Conservation (phyloP, 176 grass and related monocot genomes). For the Leersia perrieri region DNA sequence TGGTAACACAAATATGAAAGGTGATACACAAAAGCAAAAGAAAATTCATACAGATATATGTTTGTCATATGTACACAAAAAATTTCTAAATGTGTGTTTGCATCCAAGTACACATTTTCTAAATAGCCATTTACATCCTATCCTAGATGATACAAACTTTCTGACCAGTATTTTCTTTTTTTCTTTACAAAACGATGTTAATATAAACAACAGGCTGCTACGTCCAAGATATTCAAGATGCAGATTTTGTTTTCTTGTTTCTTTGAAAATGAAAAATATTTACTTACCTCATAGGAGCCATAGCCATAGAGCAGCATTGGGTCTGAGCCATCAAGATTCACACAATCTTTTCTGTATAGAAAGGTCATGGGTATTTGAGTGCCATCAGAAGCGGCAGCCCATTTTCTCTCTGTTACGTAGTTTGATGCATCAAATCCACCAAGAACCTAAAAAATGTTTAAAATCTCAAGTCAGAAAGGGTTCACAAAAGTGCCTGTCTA, state of each 20-base stretch:
- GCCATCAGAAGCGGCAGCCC: conserved; percentile 76
- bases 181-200: not conserved
- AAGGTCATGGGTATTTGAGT: conserved; percentile 76
- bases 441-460: conserved; percentile 54
- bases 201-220: not conserved
- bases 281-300: conserved; percentile 83
- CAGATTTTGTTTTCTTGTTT: not conserved
- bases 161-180: not conserved
- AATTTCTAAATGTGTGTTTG: not conserved
- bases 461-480: conserved; percentile 12
- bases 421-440: conserved; percentile 79
- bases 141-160: not conserved
- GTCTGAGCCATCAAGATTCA: conserved; percentile 83
- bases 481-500: conserved; percentile 2
- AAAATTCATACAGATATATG: not conserved
- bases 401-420: conserved; percentile 89
- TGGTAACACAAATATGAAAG: not conserved
- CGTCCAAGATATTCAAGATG: not conserved
- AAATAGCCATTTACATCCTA: not conserved
- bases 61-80: not conserved
- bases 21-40: not conserved
- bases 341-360: conserved; percentile 81
- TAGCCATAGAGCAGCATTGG: conserved; percentile 88
- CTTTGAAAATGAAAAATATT: not conserved
- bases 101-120: not conserved